Evolutionary conservation across 2,329 filamentous ascomycete species (phyloP), one percentile per base, ranked within the genome.

Genomic region (Epichloe brachyelytri): DNA sequence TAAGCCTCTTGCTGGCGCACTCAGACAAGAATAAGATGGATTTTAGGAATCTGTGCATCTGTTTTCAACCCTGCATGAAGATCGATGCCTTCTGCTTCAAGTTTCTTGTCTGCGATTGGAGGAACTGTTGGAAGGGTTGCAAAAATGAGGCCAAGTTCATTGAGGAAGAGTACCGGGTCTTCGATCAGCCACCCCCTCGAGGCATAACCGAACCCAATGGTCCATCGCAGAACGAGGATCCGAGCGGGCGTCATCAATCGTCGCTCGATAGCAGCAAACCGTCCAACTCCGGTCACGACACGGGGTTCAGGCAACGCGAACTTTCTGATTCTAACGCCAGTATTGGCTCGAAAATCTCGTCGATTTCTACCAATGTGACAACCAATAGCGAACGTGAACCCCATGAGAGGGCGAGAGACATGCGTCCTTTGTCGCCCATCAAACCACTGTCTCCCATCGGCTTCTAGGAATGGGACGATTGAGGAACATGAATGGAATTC

Each of bases 11-110:
- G 10, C 82, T 95, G 59, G 89, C 88, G 1, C 91, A 95, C 66
- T 86, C 89, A 22, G 88, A 94, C 57, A 90, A 91, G 73, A 97
- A 96, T 77, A 95, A 95, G 72, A 97, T 97, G 91, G 88, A 95
- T 64, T 95, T 91, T 64, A 83, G 88, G 63, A 96, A 96, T 58
- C 74, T 97, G 22, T 95, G 89, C 70, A 95, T 96, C 59, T 97
- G 91, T 71, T 96, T 96, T 68, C 89, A 95, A 67, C 91, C 91
- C 3, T 95, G 89, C 67, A 88, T 97, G 79, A 95, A 91, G 69
- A 93, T 97, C 53, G 91, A 97, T 62, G 84, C 84, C 1, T 94
- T 91, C 65, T 94, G 88, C 65, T 97, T 97, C 76, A 88, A 90
- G 61, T 96, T 95, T 57, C 75, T 97, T 12, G 90, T 97, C 19